Conservation (phyloP, 768 basidiomycete genomes). For the Lanmaoa pseudosensibilis region DNA sequence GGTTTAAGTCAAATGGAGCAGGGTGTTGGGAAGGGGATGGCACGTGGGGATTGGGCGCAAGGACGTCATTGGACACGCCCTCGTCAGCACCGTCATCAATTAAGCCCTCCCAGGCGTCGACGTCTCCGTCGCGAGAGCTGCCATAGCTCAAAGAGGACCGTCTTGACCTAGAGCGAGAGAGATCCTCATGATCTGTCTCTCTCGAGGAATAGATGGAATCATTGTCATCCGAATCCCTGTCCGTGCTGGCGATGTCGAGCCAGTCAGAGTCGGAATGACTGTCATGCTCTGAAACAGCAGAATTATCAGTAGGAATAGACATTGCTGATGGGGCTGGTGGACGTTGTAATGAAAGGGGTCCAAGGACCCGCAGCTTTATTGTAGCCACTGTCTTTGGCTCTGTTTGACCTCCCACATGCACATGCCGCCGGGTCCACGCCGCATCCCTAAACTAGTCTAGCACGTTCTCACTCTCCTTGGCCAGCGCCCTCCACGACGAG, state of each 20-base stretch:
- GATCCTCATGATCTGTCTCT: slow-evolving; percentile 62
- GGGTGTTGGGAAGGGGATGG: slow-evolving; percentile 17
- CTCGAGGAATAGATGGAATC: slow-evolving; percentile 59
- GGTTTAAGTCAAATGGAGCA: slow-evolving; percentile 28
- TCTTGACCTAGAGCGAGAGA: slow-evolving; percentile 56
- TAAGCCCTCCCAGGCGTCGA: slow-evolving; percentile 79
- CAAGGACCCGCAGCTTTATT: slow-evolving; percentile 24
- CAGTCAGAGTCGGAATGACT: slow-evolving; percentile 78
- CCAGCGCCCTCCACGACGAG: background rate
- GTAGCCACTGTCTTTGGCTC: slow-evolving; percentile 29
- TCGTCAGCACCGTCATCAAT: slow-evolving; percentile 64
- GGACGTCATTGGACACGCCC: slow-evolving; percentile 28
- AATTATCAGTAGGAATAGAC: slow-evolving; percentile 39
- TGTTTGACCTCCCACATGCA: slow-evolving; percentile 20
- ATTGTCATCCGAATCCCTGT: slow-evolving; percentile 64
- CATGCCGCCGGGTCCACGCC: background rate
- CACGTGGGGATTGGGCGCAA: slow-evolving; percentile 24
- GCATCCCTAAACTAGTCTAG: background rate
- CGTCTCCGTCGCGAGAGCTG: slow-evolving; percentile 67
- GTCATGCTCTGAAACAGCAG: slow-evolving; percentile 60
- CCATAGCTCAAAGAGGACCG: slow-evolving; percentile 68
- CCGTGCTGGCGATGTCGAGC: slow-evolving; percentile 74
- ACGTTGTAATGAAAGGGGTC: slow-evolving; percentile 33
- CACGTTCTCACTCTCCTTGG: too few relatives aligned
- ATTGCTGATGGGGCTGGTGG: slow-evolving; percentile 25